Base-by-base conservation (phyloP, 228 moss, liverwort and hornwort species). In the Sphagnum magellanicum region DNA sequence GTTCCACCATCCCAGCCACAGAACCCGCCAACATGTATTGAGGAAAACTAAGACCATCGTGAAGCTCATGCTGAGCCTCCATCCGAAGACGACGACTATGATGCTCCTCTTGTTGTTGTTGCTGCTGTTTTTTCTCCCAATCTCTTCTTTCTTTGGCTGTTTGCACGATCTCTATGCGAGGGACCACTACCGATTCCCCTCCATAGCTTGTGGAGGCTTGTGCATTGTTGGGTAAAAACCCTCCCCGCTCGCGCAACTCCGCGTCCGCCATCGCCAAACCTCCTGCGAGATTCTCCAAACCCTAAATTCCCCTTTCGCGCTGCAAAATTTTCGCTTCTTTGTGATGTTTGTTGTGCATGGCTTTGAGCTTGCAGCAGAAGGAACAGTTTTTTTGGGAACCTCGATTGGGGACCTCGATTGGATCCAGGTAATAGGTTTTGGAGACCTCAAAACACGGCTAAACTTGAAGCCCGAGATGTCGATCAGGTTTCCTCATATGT, bases 21-120 rank as follows among this genome's bases (percentile, higher is more conserved):
- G 96, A 96, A 55, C 96, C 96, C 59, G 96, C 96, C 69, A 96
- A 66, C 96, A 96, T 96, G 68, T 77, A 93, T 59, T 97, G 97
- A 60, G 89, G 76, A 74, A 91, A 97, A 74, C 93, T 88, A 78
- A 97, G 81, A 0, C 97, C 97, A 68, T 97, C 97, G 67, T 88
- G 93, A 50, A 82, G 79, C 69, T 61, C 50, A 4, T 14, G 61
- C 11, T 73, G 59, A 8, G 58, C 60, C 12, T 68, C 60, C 65
- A 63, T 6, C 55, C 4, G 55, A 32, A 32, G 32, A 32, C 3
- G 32, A 32, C 32, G 32, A 32, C 32, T 32, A 32, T 32, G 32
- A 32, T 32, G 32, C 32, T 32, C 32, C 32, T 32, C 32, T 32
- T 32, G 32, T 32, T 32, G 32, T 32, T 32, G 55, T 55, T 55